Evolutionary conservation across 2,329 filamentous ascomycete species (phyloP).

Genomic region (Dactylellina drechsleri): DNA sequence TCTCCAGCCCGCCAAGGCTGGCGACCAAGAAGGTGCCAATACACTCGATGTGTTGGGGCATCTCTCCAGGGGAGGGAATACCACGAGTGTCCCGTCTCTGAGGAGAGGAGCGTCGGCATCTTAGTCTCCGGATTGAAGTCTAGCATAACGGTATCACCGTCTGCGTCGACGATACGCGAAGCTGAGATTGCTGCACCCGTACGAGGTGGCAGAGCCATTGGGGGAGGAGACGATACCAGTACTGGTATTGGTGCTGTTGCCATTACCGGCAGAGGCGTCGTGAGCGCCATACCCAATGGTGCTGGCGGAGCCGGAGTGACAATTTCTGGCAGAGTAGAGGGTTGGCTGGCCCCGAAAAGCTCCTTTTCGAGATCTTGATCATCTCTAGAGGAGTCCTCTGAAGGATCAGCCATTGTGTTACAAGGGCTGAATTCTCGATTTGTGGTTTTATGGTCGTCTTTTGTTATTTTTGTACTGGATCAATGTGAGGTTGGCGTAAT

Average conservation of each 20-base stretch:
- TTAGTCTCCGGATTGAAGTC: slow-evolving; percentile 20
- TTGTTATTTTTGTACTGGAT: no score
- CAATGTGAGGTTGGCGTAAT: no score
- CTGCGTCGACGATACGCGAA: slow-evolving; percentile 4
- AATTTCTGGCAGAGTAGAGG: no score
- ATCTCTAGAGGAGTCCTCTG: no score
- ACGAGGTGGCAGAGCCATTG: neutral
- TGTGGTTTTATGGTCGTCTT: no score
- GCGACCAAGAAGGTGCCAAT: slow-evolving; percentile 20
- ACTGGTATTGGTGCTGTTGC: neutral
- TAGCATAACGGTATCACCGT: slow-evolving; percentile 16
- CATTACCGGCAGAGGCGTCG: neutral
- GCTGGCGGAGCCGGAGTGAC: no score
- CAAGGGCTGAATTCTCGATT: no score
- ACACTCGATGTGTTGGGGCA: slow-evolving; percentile 25
- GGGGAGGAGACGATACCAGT: neutral
- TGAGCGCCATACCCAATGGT: neutral
- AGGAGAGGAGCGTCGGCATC: slow-evolving; percentile 28
- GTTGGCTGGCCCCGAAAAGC: no score
- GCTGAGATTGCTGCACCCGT: slow-evolving; percentile 1
- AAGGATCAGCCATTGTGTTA: no score
- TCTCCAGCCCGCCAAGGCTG: slow-evolving; percentile 21
- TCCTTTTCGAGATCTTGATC: no score
- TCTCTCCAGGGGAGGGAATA: slow-evolving; percentile 9
- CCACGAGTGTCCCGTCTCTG: slow-evolving; percentile 10